Base-by-base conservation (phyloP, 805 yeast species). In the Blastobotrys muscicola region DNA sequence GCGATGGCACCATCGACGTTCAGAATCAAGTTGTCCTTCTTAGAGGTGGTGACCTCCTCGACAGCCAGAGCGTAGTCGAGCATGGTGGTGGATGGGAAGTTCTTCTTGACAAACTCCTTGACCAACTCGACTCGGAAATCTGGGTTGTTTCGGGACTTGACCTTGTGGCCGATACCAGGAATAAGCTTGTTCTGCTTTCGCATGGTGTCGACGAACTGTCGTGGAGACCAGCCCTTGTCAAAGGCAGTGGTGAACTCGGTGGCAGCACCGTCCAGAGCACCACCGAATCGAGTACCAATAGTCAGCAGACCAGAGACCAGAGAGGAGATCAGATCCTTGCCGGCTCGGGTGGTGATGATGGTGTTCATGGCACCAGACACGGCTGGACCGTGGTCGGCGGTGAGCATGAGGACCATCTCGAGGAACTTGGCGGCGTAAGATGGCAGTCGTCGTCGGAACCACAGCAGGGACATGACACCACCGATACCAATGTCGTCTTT, bases 331-430 rank as follows among this genome's bases (percentile, higher is more conserved):
- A 68, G 58, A 42, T 68, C 73, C 57, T 69, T 69, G 41, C 73
- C 72, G 16, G 72, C 72, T 48, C 72, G 65, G 33, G 72, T 69
- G 36, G 72, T 68, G 51, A 68, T 64, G 46, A 68, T 68, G 43
- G 72, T 68, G 59, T 68, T 68, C 73, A 69, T 67, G 44, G 72
- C 72, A 44, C 72, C 72, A 23, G 66, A 58, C 12, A 68, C 72
- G 37, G 72, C 72, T 14, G 72, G 72, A 45, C 72, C 72, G 53
- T 68, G 72, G 51, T 68, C 72, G 34, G 72, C 72, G 26, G 72
- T 68, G 33, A 68, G 61, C 73, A 69, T 69, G 40, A 68, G 64
- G n/a, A 68, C 73, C 72, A 68, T 68, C 53, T 68, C 72, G 36
- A 68, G 52, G 55, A 68, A 68, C 63, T 67, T 66, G 44, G 70